These are phyloP conservation scores for Leccinum arenicola DNA, from an alignment of 768 basidiomycete species.

Conservation along the genomic window DNA sequence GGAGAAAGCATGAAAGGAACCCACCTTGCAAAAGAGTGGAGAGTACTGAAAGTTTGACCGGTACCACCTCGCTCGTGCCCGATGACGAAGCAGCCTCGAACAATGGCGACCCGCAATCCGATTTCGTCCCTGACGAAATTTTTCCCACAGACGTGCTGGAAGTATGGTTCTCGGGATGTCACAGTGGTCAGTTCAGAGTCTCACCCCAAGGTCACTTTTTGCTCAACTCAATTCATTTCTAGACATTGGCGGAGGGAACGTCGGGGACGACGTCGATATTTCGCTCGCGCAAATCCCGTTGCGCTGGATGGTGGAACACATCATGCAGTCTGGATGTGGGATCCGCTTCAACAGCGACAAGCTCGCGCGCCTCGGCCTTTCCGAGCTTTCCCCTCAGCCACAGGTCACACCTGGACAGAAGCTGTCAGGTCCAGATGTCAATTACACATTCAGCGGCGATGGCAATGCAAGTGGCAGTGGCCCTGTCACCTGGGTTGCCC, in stretches of 20 bases:
- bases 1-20: background rate
- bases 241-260: constrained; percentile 73
- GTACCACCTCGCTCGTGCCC: background rate
- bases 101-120: background rate
- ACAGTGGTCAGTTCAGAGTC: constrained; percentile 48
- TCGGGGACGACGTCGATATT: constrained; percentile 37
- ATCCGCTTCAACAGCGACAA: constrained; percentile 54
- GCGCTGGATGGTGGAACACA: constrained; percentile 78
- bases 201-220: background rate
- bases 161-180: constrained; percentile 80
- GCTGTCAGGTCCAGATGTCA: background rate
- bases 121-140: constrained; percentile 1
- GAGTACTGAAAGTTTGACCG: background rate
- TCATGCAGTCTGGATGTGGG: constrained; percentile 52
- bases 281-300: constrained; percentile 60
- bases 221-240: background rate
- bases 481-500: background rate
- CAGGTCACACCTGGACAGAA: background rate
- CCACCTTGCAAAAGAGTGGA: background rate
- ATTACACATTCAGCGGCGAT: background rate
- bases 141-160: constrained; percentile 56
- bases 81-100: background rate
- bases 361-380: constrained; percentile 44
- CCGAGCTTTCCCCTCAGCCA: constrained; percentile 6
- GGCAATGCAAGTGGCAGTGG: background rate